Percentiles rank a stretch among this genome's conserved stretches.
Evolutionary conservation across 2,329 filamentous ascomycete species (phyloP).

Genomic region (Dactylellina drechsleri): DNA sequence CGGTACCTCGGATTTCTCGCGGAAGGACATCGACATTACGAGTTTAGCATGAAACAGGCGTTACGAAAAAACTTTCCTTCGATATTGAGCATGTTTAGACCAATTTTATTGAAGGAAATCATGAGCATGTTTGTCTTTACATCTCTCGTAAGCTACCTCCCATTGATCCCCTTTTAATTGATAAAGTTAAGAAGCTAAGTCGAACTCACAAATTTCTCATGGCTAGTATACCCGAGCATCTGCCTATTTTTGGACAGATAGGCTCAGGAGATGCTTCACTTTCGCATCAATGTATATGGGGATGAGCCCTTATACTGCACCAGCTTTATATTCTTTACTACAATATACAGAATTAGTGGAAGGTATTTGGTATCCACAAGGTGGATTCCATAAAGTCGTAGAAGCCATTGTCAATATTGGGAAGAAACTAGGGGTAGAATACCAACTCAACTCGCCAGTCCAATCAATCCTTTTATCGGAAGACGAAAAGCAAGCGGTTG

Average conservation of each 20-base stretch:
- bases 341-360: conserved; percentile 80
- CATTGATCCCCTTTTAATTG: neutral
- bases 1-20: conserved; percentile 74
- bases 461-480: conserved; percentile 67
- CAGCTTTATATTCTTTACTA: conserved; percentile 76
- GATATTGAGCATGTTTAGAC: conserved; percentile 69
- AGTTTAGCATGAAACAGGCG: conserved; percentile 73
- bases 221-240: conserved; percentile 69
- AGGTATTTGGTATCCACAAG: conserved; percentile 79
- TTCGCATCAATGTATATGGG: conserved; percentile 87
- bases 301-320: conserved; percentile 80
- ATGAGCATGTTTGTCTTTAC: conserved; percentile 63
- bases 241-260: conserved; percentile 76
- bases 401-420: conserved; percentile 73
- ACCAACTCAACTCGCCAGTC: conserved; percentile 71
- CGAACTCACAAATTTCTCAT: neutral
- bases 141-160: conserved; percentile 71
- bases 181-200: neutral
- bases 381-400: conserved; percentile 75
- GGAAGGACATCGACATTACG: conserved; percentile 76
- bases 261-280: conserved; percentile 76
- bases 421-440: conserved; percentile 71
- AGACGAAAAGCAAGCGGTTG: conserved; percentile 68
- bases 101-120: conserved; percentile 70
- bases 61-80: conserved; percentile 74